Percentiles rank a stretch among this genome's conserved stretches.
phyloP scores from a whole-genome alignment of 345 rosid species.

The Lenwebbia sp. region DNA sequence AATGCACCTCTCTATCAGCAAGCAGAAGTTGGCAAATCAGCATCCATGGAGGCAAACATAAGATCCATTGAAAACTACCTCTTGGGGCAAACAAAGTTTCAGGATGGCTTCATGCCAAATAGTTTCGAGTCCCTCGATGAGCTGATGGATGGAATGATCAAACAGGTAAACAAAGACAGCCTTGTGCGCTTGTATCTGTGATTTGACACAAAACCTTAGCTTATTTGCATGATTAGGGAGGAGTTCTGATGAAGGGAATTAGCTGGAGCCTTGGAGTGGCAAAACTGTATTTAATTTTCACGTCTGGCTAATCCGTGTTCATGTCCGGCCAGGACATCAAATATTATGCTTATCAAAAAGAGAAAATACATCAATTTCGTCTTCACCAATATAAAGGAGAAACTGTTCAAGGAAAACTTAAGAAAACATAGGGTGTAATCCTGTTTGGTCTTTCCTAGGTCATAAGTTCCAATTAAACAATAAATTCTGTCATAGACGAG shows the following conservation, averaged over 20 bases:
- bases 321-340: not conserved
- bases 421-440: not conserved
- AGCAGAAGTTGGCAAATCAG: conserved; percentile 21
- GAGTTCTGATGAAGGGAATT: not conserved
- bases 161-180: conserved; percentile 31
- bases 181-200: not conserved
- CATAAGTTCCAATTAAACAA: not conserved
- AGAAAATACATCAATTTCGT: not conserved
- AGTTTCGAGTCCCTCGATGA: conserved; percentile 49
- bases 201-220: not conserved
- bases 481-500: not conserved
- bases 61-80: conserved; percentile 20
- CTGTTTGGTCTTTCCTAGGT: not conserved
- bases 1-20: conserved; percentile 14
- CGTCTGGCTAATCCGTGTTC: not conserved
- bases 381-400: not conserved
- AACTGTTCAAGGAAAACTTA: not conserved
- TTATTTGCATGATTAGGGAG: not conserved
- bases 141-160: conserved; percentile 44
- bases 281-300: not conserved
- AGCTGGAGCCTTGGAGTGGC: not conserved
- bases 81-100: conserved; percentile 33
- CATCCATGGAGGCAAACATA: conserved; percentile 12
- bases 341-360: not conserved
- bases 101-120: conserved; percentile 26